These are phyloP conservation scores for Hypoxylon sp. DNA, from an alignment of 2,329 filamentous ascomycete genomes.

Conservation along the genomic window DNA sequence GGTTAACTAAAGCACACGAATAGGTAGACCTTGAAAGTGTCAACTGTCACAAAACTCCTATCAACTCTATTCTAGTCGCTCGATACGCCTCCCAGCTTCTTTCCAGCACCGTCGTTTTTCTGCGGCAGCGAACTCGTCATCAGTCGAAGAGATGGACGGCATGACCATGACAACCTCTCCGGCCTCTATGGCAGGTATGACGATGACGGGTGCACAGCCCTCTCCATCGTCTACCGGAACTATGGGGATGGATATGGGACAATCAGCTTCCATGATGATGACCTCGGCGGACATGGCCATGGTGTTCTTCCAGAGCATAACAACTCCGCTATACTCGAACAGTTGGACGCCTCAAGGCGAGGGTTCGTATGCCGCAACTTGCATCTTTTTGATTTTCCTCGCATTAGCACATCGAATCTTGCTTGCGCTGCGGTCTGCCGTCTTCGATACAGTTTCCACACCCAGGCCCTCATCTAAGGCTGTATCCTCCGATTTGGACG, in stretches of 20 bases:
- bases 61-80: too few species aligned
- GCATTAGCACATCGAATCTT: constrained; percentile 73
- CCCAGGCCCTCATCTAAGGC: constrained; percentile 14
- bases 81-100: too few species aligned
- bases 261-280: constrained; percentile 35
- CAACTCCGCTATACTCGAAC: constrained; percentile 71
- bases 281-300: constrained; percentile 42
- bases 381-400: constrained; percentile 87
- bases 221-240: constrained; percentile 23
- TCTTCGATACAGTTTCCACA: constrained; percentile 28
- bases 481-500: constrained; percentile 22
- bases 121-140: background rate
- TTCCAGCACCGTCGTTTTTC: background rate
- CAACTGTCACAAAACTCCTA: too few species aligned
- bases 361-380: constrained; percentile 84
- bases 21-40: too few species aligned
- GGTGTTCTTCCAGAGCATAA: constrained; percentile 62
- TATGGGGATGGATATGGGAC: constrained; percentile 23
- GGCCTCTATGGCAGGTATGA: constrained; percentile 17
- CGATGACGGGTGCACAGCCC: constrained; percentile 21
- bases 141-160: constrained; percentile 13
- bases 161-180: constrained; percentile 28
- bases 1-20: too few species aligned
- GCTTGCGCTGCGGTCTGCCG: constrained; percentile 60
- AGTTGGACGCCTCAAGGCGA: constrained; percentile 75